phyloP scores from a whole-genome alignment of 2,329 filamentous ascomycete genomes.

The Cladosporium sp. region DNA sequence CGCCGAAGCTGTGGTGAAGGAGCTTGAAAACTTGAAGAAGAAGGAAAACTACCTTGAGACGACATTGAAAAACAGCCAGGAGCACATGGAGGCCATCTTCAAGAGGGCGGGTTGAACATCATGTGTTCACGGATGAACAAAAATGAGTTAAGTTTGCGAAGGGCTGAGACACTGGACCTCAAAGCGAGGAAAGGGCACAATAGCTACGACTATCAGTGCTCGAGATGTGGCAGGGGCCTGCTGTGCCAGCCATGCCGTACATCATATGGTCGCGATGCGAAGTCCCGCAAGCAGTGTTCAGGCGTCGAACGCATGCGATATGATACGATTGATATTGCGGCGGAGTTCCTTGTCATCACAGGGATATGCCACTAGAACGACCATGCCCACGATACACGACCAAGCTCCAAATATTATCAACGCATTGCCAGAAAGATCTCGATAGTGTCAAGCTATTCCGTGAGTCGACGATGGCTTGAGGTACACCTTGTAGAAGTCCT shows the following conservation, averaged over 20 bases:
- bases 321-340: background rate
- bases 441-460: background rate
- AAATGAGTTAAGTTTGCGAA: conserved; percentile 31
- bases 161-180: background rate
- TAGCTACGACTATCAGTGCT: background rate
- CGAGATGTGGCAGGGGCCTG: background rate
- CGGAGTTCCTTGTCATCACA: background rate
- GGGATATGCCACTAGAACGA: background rate
- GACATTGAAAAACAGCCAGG: conserved; percentile 89
- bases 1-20: conserved; percentile 71
- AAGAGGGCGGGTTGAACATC: conserved; percentile 43
- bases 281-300: background rate
- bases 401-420: background rate
- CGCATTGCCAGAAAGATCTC: background rate
- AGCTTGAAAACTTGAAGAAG: conserved; percentile 81
- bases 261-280: background rate
- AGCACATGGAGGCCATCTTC: conserved; percentile 88
- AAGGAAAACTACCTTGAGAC: conserved; percentile 91
- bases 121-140: background rate
- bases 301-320: background rate
- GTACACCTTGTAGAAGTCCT: no score
- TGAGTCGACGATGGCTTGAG: no score
- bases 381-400: background rate
- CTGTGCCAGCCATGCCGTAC: background rate
- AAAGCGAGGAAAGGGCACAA: background rate